Evolutionary conservation across 169 alveolate species (phyloP), one percentile per base, ranked within the genome.

Genomic region (Babesia bovis): DNA sequence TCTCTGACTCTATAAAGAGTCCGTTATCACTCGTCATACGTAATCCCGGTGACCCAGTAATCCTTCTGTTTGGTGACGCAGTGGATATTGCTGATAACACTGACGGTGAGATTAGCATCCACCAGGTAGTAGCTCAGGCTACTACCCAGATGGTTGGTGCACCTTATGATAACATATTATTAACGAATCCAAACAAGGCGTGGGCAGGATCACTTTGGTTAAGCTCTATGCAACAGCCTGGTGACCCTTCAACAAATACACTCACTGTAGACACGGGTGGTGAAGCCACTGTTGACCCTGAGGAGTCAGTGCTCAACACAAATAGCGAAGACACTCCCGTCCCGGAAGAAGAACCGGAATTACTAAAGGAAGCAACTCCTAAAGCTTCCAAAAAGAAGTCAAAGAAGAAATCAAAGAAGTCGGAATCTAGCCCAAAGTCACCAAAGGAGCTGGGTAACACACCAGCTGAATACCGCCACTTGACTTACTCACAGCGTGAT

Each of bases 151-250:
- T 26, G 7, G 6, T 10, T 13, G 67, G 45, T 17, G 65, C 41
- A 15, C n/a, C 53, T 4, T 58, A 17, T 13, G 70, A 67, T 17
- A 38, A 28, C 38, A 28, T 33, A 25, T 51, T 66, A 30, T 21
- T 49, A 19, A 28, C 40, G 6, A 59, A 9, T 21, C 56, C 38
- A 19, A 57, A 45, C 32, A 66, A 32, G 28, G 25, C 85, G 12
- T 68, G 79, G 83, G 66, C 83, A 49, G 87, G 87, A 9, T 55
- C 87, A 28, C 65, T 78, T 12, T 78, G 87, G 87, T 35, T 78
- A 26, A 78, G 87, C 35, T 58, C 87, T 13, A 57, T 47, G 23
- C 71, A 59, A 25, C 52, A 1, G 36, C 12, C 23, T 15, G 55
- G 12, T 38, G 55, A 38, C 19, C 21, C 49, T 15, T 15, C 32